Evolutionary conservation across 2,329 filamentous ascomycete genomes (phyloP), one percentile per base, ranked within the genome.

Genomic region (Colletotrichum sp.): DNA sequence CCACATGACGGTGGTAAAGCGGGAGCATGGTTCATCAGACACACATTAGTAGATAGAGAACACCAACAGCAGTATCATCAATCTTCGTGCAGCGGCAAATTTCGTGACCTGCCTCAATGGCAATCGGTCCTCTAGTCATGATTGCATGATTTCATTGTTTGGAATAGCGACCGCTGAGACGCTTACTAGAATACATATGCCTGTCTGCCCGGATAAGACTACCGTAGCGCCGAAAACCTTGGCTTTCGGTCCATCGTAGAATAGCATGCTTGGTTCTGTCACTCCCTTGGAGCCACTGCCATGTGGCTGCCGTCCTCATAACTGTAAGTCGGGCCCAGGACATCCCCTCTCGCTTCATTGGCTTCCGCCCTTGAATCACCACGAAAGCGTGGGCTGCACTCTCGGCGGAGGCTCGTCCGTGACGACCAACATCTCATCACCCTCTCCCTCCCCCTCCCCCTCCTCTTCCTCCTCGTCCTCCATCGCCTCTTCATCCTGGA

Each of bases 401-500:
- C 44, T 32, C 6, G 55, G 30, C 3, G 8, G 9, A 24, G 81
- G 81, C 32, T 82, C 82, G 8, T 78, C 76, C 28, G 76, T 76
- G 15, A 84, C 82, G 15, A 84, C 76, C 21, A 84, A 80, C 26
- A 81, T 76, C 76, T 84, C 82, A 12, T 82, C 77, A 6, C 75
- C 67, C 0, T 66, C 77, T 0, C 77, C 73, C 3, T 36, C 72
- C 0, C 77, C 73, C 8, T 36, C 72, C 2, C 77, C 79, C 3
- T 71, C 66, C 1, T 76, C 78, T 2, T 79, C 81, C 1, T 74
- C 80, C 71, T 84, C 83, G 1, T 81, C 80, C 49, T 83, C 80
- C 57, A 36, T 4, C 79, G 28, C 5, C 74, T 81, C 15, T 77
- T 78, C 36, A 3, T 26, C 39, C 10, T 15, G 66, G 2, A 77